phyloP scores from a whole-genome alignment of 305 asterid genomes.

The Fraxinus albicans region DNA sequence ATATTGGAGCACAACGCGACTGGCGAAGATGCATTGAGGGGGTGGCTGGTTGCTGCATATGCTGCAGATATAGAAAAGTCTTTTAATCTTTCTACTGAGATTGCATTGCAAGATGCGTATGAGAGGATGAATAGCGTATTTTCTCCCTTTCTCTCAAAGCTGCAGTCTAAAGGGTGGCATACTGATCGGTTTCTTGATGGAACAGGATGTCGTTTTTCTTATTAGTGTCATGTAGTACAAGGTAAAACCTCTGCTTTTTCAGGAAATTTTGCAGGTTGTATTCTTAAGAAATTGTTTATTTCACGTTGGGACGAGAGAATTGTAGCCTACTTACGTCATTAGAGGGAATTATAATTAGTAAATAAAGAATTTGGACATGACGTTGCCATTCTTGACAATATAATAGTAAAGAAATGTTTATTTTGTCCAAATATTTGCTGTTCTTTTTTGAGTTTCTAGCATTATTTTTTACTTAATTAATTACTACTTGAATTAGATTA shows the following conservation, averaged over 20 bases:
- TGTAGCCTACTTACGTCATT: not conserved
- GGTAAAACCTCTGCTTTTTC: not conserved
- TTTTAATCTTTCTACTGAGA: slow-evolving; percentile 16
- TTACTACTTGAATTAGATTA: not conserved
- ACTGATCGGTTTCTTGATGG: slow-evolving; percentile 96
- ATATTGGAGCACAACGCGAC: slow-evolving; percentile 73
- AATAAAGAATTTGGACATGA: not conserved
- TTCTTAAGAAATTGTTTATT: not conserved
- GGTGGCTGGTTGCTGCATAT: slow-evolving; percentile 96
- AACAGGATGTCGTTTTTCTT: slow-evolving; percentile 72
- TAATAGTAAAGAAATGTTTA: not conserved
- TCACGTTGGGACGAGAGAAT: not conserved
- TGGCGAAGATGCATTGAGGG: slow-evolving; percentile 93
- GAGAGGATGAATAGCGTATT: slow-evolving; percentile 60
- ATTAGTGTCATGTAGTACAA: slow-evolving; percentile 25
- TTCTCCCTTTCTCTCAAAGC: slow-evolving; percentile 56
- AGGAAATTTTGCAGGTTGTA: not conserved
- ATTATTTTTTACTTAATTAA: not conserved
- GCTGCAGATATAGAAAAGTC: slow-evolving; percentile 58
- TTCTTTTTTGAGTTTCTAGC: not conserved
- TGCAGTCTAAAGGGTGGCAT: slow-evolving; percentile 92
- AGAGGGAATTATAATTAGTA: not conserved
- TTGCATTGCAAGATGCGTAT: slow-evolving; percentile 54
- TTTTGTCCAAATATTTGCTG: not conserved
- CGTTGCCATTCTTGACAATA: not conserved